Percentiles rank a stretch among this genome's conserved stretches.
Conservation (phyloP, 2,329 filamentous ascomycete genomes). For the Xylariaceae sp. region DNA sequence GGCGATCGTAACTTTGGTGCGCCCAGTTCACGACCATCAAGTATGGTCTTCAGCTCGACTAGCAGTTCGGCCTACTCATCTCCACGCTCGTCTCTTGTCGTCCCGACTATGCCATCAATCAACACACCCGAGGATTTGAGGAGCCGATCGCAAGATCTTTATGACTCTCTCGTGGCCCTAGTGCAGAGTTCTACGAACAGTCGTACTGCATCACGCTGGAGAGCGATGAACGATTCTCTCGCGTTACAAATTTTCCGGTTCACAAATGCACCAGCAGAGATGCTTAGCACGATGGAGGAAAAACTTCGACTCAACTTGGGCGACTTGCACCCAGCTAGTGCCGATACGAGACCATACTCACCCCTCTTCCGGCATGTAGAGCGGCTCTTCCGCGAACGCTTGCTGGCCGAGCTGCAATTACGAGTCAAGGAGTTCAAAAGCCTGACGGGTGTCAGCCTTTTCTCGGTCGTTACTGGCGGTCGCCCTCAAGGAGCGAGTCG, state of each 20-base stretch:
- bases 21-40: slow-evolving; percentile 47
- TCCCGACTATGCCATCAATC: slow-evolving; percentile 38
- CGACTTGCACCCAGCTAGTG: slow-evolving; percentile 24
- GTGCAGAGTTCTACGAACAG: slow-evolving; percentile 48
- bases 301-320: slow-evolving; percentile 45
- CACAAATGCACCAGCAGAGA: slow-evolving; percentile 47
- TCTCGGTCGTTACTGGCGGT: slow-evolving; percentile 52
- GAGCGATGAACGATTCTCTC: slow-evolving; percentile 48
- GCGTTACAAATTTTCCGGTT: slow-evolving; percentile 58
- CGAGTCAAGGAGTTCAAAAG: slow-evolving; percentile 51
- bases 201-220: slow-evolving; percentile 47
- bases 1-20: slow-evolving; percentile 48
- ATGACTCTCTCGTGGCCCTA: slow-evolving; percentile 51
- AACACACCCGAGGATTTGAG: slow-evolving; percentile 40
- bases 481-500: slow-evolving; percentile 40
- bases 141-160: slow-evolving; percentile 45
- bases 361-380: slow-evolving; percentile 48
- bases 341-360: slow-evolving; percentile 31
- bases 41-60: slow-evolving; percentile 48
- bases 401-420: slow-evolving; percentile 46
- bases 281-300: slow-evolving; percentile 47
- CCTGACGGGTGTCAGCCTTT: slow-evolving; percentile 50
- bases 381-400: slow-evolving; percentile 44
- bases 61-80: slow-evolving; percentile 49
- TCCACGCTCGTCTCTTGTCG: slow-evolving; percentile 44